Conservation (phyloP, 495 filamentous ascomycete species). For the Cairneyella variabilis region DNA sequence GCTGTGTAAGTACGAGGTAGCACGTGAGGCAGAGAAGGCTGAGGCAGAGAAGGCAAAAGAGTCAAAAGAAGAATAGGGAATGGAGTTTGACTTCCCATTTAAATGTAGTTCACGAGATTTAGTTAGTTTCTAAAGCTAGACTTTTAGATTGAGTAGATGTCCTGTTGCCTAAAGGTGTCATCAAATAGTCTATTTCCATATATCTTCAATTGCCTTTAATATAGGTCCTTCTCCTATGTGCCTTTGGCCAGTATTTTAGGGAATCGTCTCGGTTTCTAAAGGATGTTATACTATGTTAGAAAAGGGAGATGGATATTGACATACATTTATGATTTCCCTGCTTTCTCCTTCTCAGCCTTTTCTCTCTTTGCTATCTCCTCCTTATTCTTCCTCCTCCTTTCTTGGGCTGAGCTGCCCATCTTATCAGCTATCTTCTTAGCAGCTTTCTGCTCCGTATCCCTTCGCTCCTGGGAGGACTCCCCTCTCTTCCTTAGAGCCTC, state of each 20-base stretch:
- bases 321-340: slow-evolving; percentile 1
- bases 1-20: slow-evolving; percentile 2
- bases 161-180: not conserved
- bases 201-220: slow-evolving; percentile 5
- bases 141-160: not conserved
- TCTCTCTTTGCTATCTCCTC: slow-evolving; percentile 1
- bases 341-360: slow-evolving; percentile 4
- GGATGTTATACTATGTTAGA: slow-evolving; percentile 1
- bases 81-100: not conserved
- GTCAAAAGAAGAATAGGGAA: not conserved
- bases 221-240: not conserved
- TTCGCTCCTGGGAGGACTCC: slow-evolving; percentile 1
- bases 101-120: too few relatives aligned
- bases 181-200: slow-evolving; percentile 2
- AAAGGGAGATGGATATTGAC: not conserved
- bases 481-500: slow-evolving; percentile 1
- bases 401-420: slow-evolving; percentile 1
- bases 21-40: not conserved
- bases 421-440: not conserved
- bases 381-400: slow-evolving; percentile 2
- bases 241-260: not conserved
- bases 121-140: not conserved
- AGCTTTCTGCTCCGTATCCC: not conserved
- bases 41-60: not conserved
- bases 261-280: slow-evolving; percentile 2